Conservation (phyloP, 371 early-diverging fungal genomes). For the Mortierella sp. region DNA sequence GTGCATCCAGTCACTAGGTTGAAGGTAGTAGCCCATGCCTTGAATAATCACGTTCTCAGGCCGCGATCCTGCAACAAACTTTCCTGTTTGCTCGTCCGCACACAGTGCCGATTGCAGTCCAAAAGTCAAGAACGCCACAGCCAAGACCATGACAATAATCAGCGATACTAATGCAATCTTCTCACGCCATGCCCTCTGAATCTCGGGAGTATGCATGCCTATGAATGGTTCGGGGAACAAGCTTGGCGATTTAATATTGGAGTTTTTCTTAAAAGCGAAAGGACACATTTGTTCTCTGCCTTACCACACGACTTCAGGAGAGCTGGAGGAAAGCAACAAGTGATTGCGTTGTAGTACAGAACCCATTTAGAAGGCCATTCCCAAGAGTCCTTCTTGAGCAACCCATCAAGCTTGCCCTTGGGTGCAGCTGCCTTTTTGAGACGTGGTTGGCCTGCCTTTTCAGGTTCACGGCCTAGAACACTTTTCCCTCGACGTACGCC, state of each 20-base stretch:
- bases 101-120: slow-evolving; percentile 71
- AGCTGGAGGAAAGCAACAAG: slow-evolving; percentile 63
- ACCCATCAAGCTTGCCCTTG: slow-evolving; percentile 27
- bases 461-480: slow-evolving; percentile 51
- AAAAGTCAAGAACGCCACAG: slow-evolving; percentile 83
- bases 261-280: neutral
- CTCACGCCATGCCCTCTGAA: slow-evolving; percentile 89
- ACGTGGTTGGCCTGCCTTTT: slow-evolving; percentile 45
- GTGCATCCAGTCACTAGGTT: slow-evolving; percentile 45
- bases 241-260: neutral
- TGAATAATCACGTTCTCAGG: slow-evolving; percentile 20
- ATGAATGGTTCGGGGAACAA: neutral
- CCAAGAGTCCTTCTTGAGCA: slow-evolving; percentile 23
- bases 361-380: slow-evolving; percentile 57
- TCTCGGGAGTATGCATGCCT: slow-evolving; percentile 54
- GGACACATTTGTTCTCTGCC: neutral
- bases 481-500: slow-evolving; percentile 50
- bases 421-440: slow-evolving; percentile 17
- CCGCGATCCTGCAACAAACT: slow-evolving; percentile 29
- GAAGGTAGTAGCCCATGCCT: slow-evolving; percentile 43
- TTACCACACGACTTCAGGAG: slow-evolving; percentile 55
- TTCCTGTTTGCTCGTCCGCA: slow-evolving; percentile 21
- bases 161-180: slow-evolving; percentile 83
- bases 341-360: slow-evolving; percentile 62
- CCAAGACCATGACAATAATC: slow-evolving; percentile 73